Conservation (phyloP, 208 protist genomes). For the Trypanosomatidae sp. region DNA sequence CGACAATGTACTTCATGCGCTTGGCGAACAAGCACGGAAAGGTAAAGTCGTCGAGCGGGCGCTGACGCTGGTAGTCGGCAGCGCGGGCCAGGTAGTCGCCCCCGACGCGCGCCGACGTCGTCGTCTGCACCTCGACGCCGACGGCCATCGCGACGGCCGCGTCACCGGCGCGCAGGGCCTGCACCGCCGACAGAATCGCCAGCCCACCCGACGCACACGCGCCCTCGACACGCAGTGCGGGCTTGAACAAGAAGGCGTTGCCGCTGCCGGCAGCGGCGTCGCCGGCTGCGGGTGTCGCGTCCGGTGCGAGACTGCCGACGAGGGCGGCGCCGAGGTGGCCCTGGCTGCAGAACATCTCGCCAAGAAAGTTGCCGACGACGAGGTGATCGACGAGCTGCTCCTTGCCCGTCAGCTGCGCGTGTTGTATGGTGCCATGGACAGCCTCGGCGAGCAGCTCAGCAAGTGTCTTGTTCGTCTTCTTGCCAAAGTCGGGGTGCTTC, state of each 20-base stretch:
- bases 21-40: constrained; percentile 87
- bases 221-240: constrained; percentile 74
- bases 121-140: constrained; percentile 87
- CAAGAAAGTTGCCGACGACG: constrained; percentile 75
- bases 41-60: constrained; percentile 83
- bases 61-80: constrained; percentile 76
- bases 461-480: constrained; percentile 78
- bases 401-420: constrained; percentile 21
- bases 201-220: constrained; percentile 86
- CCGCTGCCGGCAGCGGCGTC: constrained; percentile 8
- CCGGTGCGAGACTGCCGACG: constrained; percentile 28
- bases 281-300: neutral
- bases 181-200: constrained; percentile 35
- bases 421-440: constrained; percentile 35
- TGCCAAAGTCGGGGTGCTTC: constrained; percentile 83
- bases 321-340: constrained; percentile 76
- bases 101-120: constrained; percentile 54
- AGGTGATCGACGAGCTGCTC: constrained; percentile 61
- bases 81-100: constrained; percentile 87
- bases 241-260: constrained; percentile 55
- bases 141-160: constrained; percentile 58
- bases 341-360: constrained; percentile 83
- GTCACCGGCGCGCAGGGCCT: constrained; percentile 44
- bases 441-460: constrained; percentile 54
- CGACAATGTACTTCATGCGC: constrained; percentile 69